Evolutionary conservation across 2,329 filamentous ascomycete species (phyloP), one percentile per base, ranked within the genome.

Genomic region (Diaporthe longicolla): DNA sequence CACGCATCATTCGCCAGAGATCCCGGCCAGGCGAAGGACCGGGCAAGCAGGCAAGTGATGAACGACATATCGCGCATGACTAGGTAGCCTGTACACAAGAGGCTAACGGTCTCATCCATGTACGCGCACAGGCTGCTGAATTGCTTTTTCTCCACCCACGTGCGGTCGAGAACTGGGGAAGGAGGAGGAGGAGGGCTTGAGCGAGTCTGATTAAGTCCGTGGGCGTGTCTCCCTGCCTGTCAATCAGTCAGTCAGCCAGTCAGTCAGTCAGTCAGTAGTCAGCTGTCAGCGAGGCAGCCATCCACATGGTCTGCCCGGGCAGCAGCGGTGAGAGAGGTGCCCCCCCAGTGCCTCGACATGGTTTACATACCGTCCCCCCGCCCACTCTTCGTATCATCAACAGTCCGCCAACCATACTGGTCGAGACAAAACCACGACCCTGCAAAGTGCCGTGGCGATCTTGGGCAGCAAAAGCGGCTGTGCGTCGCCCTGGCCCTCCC

Each of bases 101-200:
- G 19, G 10, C 45, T 48, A 48, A 15, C 45, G 9, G n/a, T 15
- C n/a, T 35, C n/a, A 59, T 26, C 57, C 17, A 59, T 59, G 35
- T 19, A 59, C 35, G 35, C 35, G 57, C 57, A 59, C 35, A 58
- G 55, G 32, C 55, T 58, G 29, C 35, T 35, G 11, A 58, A 58
- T 11, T 58, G 29, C 32, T 35, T 58, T 58, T 58, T 37, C 55
- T 43, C 59, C 59, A 45, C 59, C 40, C 37, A 43, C 37, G 59
- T 45, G 40, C 40, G 24, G 17, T 19, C 15, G 9, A 40, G 17
- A 19, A 19, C n/a, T 21, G 59, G 59, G 4, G 13, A 43, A 43
- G 40, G 37, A 40, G 37, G 58, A 29, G 58, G 37, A 61, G 17
- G 40, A 29, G 40, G 59, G 24, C 40, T 48, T 9, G 37, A 48